Evolutionary conservation across 1,284 basidiomycete species (phyloP).

Genomic region (Vanrija sp.): DNA sequence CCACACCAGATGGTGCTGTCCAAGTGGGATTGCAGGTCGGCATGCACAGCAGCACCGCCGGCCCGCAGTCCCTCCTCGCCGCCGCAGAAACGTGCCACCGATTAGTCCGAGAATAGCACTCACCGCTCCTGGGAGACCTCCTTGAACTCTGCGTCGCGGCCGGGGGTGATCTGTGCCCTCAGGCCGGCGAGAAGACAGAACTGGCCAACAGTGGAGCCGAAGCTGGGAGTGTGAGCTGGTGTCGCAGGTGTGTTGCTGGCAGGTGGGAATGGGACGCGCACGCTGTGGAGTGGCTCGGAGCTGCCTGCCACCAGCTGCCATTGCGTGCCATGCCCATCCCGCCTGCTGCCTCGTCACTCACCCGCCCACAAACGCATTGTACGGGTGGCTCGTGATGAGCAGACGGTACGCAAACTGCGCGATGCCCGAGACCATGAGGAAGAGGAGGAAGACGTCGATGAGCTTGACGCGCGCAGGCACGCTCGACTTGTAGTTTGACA

Average conservation of each 20-base stretch:
- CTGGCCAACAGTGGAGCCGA: constrained; percentile 89
- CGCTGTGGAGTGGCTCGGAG: constrained; percentile 3
- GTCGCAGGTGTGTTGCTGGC: background rate
- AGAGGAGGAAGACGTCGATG: constrained; percentile 87
- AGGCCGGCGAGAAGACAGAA: constrained; percentile 92
- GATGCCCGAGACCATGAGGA: constrained; percentile 87
- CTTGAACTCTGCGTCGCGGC: constrained; percentile 62
- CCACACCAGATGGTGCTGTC: no score
- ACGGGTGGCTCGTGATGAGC: constrained; percentile 87
- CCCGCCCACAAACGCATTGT: constrained; percentile 96
- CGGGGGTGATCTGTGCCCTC: constrained; percentile 84
- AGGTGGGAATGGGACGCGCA: background rate
- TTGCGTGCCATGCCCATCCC: no score
- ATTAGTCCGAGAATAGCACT: constrained; percentile 22
- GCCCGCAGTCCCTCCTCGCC: background rate
- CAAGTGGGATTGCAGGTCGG: no score
- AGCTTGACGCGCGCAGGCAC: constrained; percentile 85
- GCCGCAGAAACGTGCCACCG: background rate
- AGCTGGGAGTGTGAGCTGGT: constrained; percentile 56
- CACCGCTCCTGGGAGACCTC: constrained; percentile 93
- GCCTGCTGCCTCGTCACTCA: constrained; percentile 51
- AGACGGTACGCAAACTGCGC: constrained; percentile 89
- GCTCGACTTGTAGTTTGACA: constrained; percentile 69
- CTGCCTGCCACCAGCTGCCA: no score
- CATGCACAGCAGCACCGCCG: no score